Conservation (phyloP, 1,139 yeast species). For the Nakaseomyces bracarensis region DNA sequence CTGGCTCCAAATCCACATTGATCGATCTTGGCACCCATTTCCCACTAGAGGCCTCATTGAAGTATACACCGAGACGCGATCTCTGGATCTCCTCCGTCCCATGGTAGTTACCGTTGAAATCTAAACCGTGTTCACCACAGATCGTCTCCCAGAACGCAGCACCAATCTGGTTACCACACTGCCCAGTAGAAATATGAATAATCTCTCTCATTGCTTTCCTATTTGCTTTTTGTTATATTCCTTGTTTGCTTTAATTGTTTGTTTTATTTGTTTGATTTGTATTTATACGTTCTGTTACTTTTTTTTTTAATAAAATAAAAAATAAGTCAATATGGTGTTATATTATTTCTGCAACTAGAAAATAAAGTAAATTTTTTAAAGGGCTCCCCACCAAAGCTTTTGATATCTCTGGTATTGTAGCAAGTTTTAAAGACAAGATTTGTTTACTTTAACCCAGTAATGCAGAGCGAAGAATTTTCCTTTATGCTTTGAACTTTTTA, state of each 20-base stretch:
- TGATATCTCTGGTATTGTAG: too few species aligned
- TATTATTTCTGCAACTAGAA: too few species aligned
- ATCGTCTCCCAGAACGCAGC: constrained; percentile 98
- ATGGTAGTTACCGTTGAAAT: constrained; percentile 67
- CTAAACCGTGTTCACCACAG: constrained; percentile 94
- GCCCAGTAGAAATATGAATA: constrained; percentile 94
- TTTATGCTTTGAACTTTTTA: too few species aligned
- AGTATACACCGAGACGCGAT: constrained; percentile 36
- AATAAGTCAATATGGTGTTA: too few species aligned
- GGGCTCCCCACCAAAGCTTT: too few species aligned
- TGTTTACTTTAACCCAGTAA: too few species aligned
- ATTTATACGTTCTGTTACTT: too few species aligned
- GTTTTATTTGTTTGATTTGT: background rate
- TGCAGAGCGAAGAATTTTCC: too few species aligned
- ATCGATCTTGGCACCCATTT: constrained; percentile 93
- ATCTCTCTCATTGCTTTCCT: constrained; percentile 48
- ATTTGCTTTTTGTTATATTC: background rate
- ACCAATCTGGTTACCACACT: constrained; percentile 99
- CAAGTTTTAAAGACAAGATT: too few species aligned
- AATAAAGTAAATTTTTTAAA: too few species aligned
- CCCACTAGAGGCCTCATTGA: constrained; percentile 65
- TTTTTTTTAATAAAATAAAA: too few species aligned
- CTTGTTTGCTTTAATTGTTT: background rate
- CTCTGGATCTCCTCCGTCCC: constrained; percentile 62
- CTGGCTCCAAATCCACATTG: constrained; percentile 87